phyloP scores from a whole-genome alignment of 1,284 basidiomycete species.

The Mycena sp. region DNA sequence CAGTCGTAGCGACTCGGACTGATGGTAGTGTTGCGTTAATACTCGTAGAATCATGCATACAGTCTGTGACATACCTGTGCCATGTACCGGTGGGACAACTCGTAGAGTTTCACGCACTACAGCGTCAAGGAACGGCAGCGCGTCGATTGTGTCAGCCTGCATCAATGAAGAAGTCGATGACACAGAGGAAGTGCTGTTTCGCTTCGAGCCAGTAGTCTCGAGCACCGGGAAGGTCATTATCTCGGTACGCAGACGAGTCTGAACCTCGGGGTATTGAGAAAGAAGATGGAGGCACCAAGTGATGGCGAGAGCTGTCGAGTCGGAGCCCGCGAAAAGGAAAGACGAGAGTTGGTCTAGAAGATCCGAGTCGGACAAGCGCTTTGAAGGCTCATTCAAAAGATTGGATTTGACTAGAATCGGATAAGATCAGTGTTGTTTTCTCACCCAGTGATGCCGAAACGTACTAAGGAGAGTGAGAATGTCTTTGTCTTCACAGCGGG shows the following conservation, averaged over 20 bases:
- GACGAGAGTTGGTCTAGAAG: constrained; percentile 63
- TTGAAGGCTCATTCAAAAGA: constrained; percentile 49
- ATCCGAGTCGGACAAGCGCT: constrained; percentile 56
- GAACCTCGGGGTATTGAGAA: constrained; percentile 55
- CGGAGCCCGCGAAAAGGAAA: constrained; percentile 63
- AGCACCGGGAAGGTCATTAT: constrained; percentile 13
- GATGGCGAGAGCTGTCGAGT: constrained; percentile 62
- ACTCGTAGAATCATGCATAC: too few species aligned
- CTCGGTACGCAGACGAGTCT: constrained; percentile 51
- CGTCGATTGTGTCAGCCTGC: constrained; percentile 51
- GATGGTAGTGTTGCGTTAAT: not conserved
- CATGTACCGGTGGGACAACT: constrained; percentile 59
- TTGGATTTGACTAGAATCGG: constrained; percentile 56
- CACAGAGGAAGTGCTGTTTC: constrained; percentile 16
- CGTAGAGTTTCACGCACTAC: constrained; percentile 64
- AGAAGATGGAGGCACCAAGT: constrained; percentile 65
- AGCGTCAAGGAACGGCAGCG: constrained; percentile 61
- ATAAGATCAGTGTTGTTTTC: constrained; percentile 9
- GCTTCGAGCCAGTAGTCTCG: constrained; percentile 12
- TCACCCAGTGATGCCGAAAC: not conserved
- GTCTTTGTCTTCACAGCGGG: constrained; percentile 49
- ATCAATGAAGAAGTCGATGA: constrained; percentile 28
- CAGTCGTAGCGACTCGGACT: constrained; percentile 57
- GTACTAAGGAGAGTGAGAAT: constrained; percentile 55
- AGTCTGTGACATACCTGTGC: constrained; percentile 48